Evolutionary conservation across 73 alveolate species (phyloP), one percentile per base, ranked within the genome.

Genomic region (Blepharisma stoltei): DNA sequence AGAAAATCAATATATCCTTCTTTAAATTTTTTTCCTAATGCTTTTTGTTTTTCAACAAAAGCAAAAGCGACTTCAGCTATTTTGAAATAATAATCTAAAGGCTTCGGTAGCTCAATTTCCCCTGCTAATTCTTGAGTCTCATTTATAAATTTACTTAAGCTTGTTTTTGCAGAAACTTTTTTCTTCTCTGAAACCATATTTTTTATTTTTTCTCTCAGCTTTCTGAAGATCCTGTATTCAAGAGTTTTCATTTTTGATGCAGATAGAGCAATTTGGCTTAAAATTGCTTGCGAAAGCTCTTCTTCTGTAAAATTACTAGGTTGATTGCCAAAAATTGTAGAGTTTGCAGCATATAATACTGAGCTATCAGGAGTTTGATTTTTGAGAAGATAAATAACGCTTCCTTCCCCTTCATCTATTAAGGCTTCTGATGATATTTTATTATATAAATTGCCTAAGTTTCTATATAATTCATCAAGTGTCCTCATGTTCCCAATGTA

Each of bases 141-240:
- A 54, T 81, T 85, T 80, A 78, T 55, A 86, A 78, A 86, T 86
- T 25, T 84, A 79, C 6, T 70, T 69, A 45, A 25, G 76, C 11
- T 49, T 0, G 41, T 1, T 32, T 32, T 0, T 32, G 41, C 41
- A 3, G 41, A 32, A 1, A 32, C 41, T 32, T 32, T 32, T 32
- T 3, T 32, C 41, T 32, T 32, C 41, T 32, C 41, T 32, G 41
- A 32, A 32, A 32, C 41, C 41, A 32, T 32, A 84, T 88, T 85
- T 80, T 84, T 92, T 4, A 91, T 89, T 78, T 91, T 91, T 84
- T 94, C 98, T 89, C 98, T 88, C 25, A 94, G 80, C 77, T 91
- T 94, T 55, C 98, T 54, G 55, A 89, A 87, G 20, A 92, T 86
- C 70, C 97, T 88, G 78, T 94, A 94, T 68, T 94, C 98, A 82